Evolutionary conservation across 2,329 filamentous ascomycete species (phyloP), one percentile per base, ranked within the genome.

Genomic region (Ascocoryne sarcoides): DNA sequence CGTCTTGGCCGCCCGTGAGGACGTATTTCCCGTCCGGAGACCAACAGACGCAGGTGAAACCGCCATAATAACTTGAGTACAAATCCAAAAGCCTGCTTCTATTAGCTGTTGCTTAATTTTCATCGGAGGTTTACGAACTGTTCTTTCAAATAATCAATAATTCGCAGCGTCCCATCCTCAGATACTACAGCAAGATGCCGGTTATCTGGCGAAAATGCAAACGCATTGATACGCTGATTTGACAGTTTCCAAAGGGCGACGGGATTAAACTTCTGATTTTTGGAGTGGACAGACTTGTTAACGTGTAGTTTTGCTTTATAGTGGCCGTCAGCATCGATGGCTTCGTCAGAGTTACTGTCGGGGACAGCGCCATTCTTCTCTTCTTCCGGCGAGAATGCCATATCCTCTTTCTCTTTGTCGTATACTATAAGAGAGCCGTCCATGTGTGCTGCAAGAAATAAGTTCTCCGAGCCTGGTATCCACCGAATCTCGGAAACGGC

Each of bases 21-120:
- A 98, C 80, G 61, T 96, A 98, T 60, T 93, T 90, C 37, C 88
- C 89, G 58, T 98, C 92, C 8, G 92, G 92, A 5, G 90, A 95
- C 92, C 92, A 32, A 64, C 87, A 94, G 2, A 95, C 88, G 57
- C 88, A 95, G 32, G 84, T 84, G 46, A 98, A 72, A 3, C 87
- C 90, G 34, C 92, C 92, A 55, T 95, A 98, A 65, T 95, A 98
- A 40, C 86, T 86, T 53, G 82, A 79, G 62, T 86, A 95, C 32
- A 95, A 69, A 55, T 90, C 86, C 10, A 92, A 68, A n/a, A 96
- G 71, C 54, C 85, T 92, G 47, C 4, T 8, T 5, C 29, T 19
- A 23, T 57, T 35, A 57, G 51, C 28, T 9, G 21, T 10, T 4
- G 3, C 9, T 4, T 30, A 2, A 20, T 5, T n/a, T 31, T 7